Conservation (phyloP, 441 rosid species). For the Populus trichocarpa region DNA sequence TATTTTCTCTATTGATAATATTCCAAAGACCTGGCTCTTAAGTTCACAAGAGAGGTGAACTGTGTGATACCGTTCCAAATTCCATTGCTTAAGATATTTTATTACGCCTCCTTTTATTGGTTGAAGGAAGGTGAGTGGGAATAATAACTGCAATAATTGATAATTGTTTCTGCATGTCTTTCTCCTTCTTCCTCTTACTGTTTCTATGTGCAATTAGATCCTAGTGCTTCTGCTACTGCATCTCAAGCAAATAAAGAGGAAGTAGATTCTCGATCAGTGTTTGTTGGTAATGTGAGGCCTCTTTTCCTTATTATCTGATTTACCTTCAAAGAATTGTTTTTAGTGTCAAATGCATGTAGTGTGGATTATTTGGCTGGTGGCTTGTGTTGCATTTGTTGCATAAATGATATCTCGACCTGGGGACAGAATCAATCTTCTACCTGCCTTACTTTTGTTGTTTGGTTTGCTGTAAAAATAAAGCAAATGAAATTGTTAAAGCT, state of each 20-base stretch:
- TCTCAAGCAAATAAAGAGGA: conserved; percentile 55
- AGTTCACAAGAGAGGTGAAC: neutral
- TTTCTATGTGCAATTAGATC: conserved; percentile 36
- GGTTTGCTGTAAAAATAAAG: neutral
- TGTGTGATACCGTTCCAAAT: too few species aligned
- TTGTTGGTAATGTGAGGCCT: conserved; percentile 63
- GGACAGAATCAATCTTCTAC: neutral
- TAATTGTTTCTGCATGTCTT: neutral
- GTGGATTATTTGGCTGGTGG: neutral
- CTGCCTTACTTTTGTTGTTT: neutral
- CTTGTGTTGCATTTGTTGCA: neutral
- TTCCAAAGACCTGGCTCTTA: neutral
- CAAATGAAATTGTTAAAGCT: neutral
- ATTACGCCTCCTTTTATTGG: neutral
- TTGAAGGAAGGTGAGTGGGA: neutral
- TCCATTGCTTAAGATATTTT: neutral
- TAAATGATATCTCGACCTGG: neutral
- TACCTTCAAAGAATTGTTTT: neutral
- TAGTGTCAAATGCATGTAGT: neutral
- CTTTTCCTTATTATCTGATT: neutral
- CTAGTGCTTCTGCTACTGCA: conserved; percentile 31
- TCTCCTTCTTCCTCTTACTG: neutral
- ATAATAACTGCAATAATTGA: neutral
- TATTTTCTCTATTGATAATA: neutral
- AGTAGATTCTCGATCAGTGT: conserved; percentile 58